Percentiles rank a stretch among this genome's conserved stretches.
Evolutionary conservation across 1,139 yeast species (phyloP).

Genomic region (Saccharomyces hybrid): DNA sequence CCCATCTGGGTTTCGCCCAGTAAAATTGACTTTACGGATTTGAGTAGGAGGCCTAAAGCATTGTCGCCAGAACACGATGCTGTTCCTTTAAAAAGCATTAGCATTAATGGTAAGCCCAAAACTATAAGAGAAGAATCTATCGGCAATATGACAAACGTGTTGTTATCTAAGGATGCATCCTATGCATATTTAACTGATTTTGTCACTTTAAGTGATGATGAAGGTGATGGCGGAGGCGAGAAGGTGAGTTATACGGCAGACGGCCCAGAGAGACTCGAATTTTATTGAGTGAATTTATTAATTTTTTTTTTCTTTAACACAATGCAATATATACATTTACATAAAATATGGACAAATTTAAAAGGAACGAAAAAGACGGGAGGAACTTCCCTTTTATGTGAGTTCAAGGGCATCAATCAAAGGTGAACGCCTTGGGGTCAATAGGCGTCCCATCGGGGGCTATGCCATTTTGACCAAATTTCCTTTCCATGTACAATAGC

Average conservation of each 20-base stretch:
- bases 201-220: conserved; percentile 6
- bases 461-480: conserved; percentile 46
- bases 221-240: neutral
- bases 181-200: conserved; percentile 24
- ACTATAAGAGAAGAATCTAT: neutral
- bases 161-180: conserved; percentile 20
- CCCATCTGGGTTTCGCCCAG: conserved; percentile 32
- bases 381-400: neutral
- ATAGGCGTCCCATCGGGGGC: conserved; percentile 44
- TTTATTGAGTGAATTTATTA: neutral
- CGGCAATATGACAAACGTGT: neutral
- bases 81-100: neutral
- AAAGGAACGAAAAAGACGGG: neutral
- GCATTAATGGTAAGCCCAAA: neutral
- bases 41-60: conserved; percentile 8
- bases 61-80: neutral
- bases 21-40: conserved; percentile 22
- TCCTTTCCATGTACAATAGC: conserved; percentile 40
- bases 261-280: neutral
- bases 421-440: conserved; percentile 44
- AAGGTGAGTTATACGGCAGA: neutral
- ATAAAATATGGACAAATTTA: neutral
- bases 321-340: neutral
- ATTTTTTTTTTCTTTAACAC: neutral
- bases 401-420: conserved; percentile 1